Evolutionary conservation across 805 yeast genomes (phyloP), one percentile per base, ranked within the genome.

Genomic region (Wickerhamiella brachini): DNA sequence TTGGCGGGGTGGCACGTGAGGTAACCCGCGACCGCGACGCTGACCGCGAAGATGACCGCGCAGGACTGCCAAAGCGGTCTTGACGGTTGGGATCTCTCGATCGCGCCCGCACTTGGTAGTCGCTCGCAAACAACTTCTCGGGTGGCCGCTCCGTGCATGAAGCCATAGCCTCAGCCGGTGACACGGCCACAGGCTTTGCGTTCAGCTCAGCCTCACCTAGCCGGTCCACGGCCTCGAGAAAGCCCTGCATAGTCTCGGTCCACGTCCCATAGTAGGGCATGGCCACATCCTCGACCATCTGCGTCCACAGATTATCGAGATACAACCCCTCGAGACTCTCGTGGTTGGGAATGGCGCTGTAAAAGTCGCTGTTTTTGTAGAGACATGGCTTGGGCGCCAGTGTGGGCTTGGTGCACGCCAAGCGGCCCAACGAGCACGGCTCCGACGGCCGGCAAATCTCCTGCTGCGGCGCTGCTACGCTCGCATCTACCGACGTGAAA

Each of bases 291-390:
- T 45, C 21, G 39, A 20, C 15, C 23, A 45, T 24, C 31, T 29
- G 47, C 6, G 47, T 45, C 47, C 39, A 45, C 12, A 45, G 38
- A 12, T 22, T 17, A 8, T 45, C 31, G 39, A 45, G 17, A 29
- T 8, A 4, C 38, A 29, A 2, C 15, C 7, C 24, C 8, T 17
- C 39, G n/a, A 24, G 15, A 12, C 17, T 6, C n/a, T 18, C 20
- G 15, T 5, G 12, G 10, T 13, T 15, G 39, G 21, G 39, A 18
- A 44, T 22, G 13, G 31, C 38, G 47, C 39, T n/a, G 31, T 45
- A 45, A 26, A 45, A 29, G 38, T 45, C 47, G 39, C 23, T 29
- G 47, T 45, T 45, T 18, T 29, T 26, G 38, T 45, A 45, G 18
- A 45, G 38, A 17, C 47, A 26, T 24, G 47, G 47, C 24, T 29